Evolutionary conservation across 495 filamentous ascomycete species (phyloP).

Genomic region (Corynascus novoguineensis): DNA sequence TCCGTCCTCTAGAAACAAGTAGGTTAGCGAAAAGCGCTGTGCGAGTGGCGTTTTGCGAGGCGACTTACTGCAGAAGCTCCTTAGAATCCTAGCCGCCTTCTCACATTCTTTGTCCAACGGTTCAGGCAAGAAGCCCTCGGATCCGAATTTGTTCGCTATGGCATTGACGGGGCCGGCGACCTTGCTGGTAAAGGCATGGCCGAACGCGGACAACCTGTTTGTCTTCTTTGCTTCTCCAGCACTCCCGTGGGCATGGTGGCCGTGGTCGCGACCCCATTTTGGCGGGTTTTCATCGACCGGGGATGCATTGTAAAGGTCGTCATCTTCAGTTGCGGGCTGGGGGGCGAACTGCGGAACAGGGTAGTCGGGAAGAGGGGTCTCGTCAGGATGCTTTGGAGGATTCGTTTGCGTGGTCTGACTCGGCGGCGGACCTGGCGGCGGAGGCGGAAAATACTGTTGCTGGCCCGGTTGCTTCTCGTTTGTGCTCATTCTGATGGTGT

Average conservation of each 20-base stretch:
- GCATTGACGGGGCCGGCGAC: constrained; percentile 60
- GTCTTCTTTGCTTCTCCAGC: constrained; percentile 21
- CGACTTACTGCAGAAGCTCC: constrained; percentile 65
- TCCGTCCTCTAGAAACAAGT: constrained; percentile 24
- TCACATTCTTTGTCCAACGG: constrained; percentile 78
- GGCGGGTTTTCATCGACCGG: constrained; percentile 25
- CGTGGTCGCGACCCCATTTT: constrained; percentile 9
- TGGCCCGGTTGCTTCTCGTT: constrained; percentile 17
- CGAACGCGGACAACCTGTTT: constrained; percentile 23
- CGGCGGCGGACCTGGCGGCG: constrained; percentile 23
- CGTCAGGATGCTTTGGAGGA: constrained; percentile 22
- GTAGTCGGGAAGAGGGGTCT: constrained; percentile 29
- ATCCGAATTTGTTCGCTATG: constrained; percentile 54
- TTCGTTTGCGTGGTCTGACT: not conserved
- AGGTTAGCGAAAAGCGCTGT: not conserved
- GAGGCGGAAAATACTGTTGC: constrained; percentile 21
- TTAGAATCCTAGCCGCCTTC: constrained; percentile 76
- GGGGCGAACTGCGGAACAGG: constrained; percentile 26
- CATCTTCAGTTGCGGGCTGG: not conserved
- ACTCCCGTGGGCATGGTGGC: constrained; percentile 4
- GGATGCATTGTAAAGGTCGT: constrained; percentile 27
- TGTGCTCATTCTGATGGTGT: constrained; percentile 18
- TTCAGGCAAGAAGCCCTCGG: constrained; percentile 71
- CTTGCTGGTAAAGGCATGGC: constrained; percentile 22
- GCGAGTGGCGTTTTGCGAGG: no score